Evolutionary conservation across 352 stramenopile genomes (phyloP).

Genomic region (Pythium dissotocum): DNA sequence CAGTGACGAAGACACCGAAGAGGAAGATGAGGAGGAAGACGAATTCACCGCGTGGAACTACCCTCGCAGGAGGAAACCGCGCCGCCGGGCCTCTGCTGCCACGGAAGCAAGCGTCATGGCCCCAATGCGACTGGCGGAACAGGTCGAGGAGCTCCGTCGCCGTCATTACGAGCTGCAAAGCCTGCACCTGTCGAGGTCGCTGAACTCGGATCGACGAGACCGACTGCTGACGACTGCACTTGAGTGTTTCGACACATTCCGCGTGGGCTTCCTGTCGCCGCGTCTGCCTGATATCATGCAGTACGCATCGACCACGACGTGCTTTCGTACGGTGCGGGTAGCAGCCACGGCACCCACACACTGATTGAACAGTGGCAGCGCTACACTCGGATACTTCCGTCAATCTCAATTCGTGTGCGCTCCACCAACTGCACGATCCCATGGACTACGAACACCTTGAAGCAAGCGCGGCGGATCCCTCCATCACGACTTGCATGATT

Average conservation of each 20-base stretch:
- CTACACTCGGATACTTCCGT: slow-evolving; percentile 19
- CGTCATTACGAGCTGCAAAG: slow-evolving; percentile 13
- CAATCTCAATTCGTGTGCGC: slow-evolving; percentile 9
- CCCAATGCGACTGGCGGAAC: background rate
- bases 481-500: slow-evolving; percentile 4
- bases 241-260: slow-evolving; percentile 20
- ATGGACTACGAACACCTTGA: background rate
- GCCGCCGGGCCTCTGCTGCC: background rate
- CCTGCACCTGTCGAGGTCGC: background rate
- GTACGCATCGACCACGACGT: slow-evolving; percentile 13
- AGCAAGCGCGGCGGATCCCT: background rate
- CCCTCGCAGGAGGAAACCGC: background rate
- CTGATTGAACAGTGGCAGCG: slow-evolving; percentile 23
- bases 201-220: slow-evolving; percentile 10
- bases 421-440: slow-evolving; percentile 10
- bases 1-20: background rate
- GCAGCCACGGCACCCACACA: background rate
- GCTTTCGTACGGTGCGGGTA: slow-evolving; percentile 8
- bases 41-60: background rate
- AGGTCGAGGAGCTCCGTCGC: slow-evolving; percentile 18
- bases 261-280: slow-evolving; percentile 4
- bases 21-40: background rate
- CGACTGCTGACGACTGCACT: slow-evolving; percentile 13
- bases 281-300: slow-evolving; percentile 3
- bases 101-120: background rate